These are phyloP conservation scores for Kokia cookei DNA, from an alignment of 441 rosid genomes.

Conservation along the genomic window DNA sequence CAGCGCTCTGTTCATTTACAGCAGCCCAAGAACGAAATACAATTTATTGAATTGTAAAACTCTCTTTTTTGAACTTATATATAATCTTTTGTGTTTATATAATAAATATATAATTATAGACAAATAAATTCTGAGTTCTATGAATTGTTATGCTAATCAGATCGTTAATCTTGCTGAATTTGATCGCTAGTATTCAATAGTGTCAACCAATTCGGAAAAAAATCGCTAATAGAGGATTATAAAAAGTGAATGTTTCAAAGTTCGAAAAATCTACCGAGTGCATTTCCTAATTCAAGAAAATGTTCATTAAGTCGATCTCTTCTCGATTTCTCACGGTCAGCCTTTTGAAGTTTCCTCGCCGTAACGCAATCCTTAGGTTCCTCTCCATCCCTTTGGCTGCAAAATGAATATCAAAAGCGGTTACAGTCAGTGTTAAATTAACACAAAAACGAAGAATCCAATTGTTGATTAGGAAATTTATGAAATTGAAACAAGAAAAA, in stretches of 20 bases:
- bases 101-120: too few relatives aligned
- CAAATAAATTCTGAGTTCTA: too few relatives aligned
- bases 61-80: too few relatives aligned
- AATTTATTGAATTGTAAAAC: too few relatives aligned
- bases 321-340: conserved; percentile 83
- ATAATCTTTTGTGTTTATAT: too few relatives aligned
- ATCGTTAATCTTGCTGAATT: too few relatives aligned
- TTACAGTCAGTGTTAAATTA: not conserved
- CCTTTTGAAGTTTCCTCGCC: conserved; percentile 69
- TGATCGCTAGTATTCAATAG: too few relatives aligned
- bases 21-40: too few relatives aligned
- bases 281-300: conserved; percentile 61
- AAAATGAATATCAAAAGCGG: not conserved
- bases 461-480: not conserved
- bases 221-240: not conserved
- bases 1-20: too few relatives aligned
- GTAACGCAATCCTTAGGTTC: conserved; percentile 36
- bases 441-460: not conserved
- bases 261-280: conserved; percentile 41
- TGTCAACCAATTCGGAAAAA: too few relatives aligned
- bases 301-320: conserved; percentile 85
- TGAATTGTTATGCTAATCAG: too few relatives aligned
- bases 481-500: not conserved
- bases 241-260: not conserved
- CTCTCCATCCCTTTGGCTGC: conserved; percentile 30